Base-by-base conservation (phyloP, 768 basidiomycete species). In the Podaxis sp. region DNA sequence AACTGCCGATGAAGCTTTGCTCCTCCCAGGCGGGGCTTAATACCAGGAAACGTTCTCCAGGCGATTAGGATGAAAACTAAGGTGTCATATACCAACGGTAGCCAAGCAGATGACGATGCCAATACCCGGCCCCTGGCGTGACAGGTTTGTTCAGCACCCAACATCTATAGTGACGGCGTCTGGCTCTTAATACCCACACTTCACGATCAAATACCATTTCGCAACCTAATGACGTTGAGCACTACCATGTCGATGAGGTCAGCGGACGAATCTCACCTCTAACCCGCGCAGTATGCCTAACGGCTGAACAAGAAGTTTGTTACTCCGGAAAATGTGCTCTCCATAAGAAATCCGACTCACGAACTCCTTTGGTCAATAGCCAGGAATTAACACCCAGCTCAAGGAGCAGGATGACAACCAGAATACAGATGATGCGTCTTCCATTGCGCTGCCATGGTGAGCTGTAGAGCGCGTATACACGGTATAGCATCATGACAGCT, bases 401-500 rank as follows among this genome's bases (percentile, higher is more conserved):
- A 25, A 76, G 56, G 11, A 77, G 9, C 32, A 84, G 75, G 4
- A 86, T 47, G 42, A 67, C 6, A 53, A 69, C 67, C 57, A 75
- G 63, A 27, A 64, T 32, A 59, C 65, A 64, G 56, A 71, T 57
- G 35, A 76, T 65, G 66, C 69, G 68, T 38, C 18, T 18, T 51
- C 48, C 25, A 25, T 44, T 16, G 5, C 14, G 42, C 0, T 44
- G 42, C 14, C 16, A n/a, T n/a, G 42, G 18, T 44, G 16, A n/a
- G 11, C 72, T 68, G 59, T 79, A 80, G 44, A 81, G 63, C 5
- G 73, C 78, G 21, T 70, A 66, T 51, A 81, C 72, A 18, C 85
- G 81, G 3, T 84, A 62, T 32, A 84, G 71, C 83, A 87, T 85
- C 83, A 87, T 85, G 9, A 84, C 62, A 1, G 69, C 75, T 76